Evolutionary conservation across 2,329 filamentous ascomycete species (phyloP).

Genomic region (Monosporascus sp.): DNA sequence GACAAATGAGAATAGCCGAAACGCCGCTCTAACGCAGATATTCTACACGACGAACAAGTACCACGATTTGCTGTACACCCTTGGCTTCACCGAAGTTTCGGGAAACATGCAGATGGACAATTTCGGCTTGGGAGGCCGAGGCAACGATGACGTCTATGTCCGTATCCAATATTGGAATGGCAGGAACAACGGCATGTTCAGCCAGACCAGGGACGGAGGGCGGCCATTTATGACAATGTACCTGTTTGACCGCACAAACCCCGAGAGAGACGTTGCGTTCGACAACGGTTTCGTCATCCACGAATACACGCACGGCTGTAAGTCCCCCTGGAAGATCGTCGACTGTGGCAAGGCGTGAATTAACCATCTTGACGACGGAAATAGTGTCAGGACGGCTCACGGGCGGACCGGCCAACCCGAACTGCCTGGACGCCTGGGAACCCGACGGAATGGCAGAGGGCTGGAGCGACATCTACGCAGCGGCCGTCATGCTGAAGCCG

Average conservation of each 20-base stretch:
- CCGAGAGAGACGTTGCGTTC: slow-evolving; percentile 43
- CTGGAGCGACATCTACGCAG: slow-evolving; percentile 52
- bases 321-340: slow-evolving; percentile 2
- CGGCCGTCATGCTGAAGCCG: slow-evolving; percentile 41
- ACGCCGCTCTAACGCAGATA: slow-evolving; percentile 46
- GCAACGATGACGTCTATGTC: slow-evolving; percentile 42
- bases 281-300: slow-evolving; percentile 51
- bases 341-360: too few species aligned
- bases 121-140: slow-evolving; percentile 40
- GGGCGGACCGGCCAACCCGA: slow-evolving; percentile 43
- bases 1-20: slow-evolving; percentile 35
- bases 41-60: slow-evolving; percentile 51
- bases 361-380: background rate
- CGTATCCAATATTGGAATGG: slow-evolving; percentile 45
- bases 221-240: slow-evolving; percentile 48
- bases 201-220: slow-evolving; percentile 40
- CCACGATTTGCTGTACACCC: slow-evolving; percentile 46
- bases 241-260: slow-evolving; percentile 38
- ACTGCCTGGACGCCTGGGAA: slow-evolving; percentile 42
- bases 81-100: slow-evolving; percentile 48
- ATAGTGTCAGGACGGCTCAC: slow-evolving; percentile 46
- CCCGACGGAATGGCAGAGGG: slow-evolving; percentile 53
- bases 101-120: slow-evolving; percentile 52
- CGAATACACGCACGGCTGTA: slow-evolving; percentile 43
- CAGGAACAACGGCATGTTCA: slow-evolving; percentile 48